Base-by-base conservation (phyloP, 2,329 filamentous ascomycete genomes). In the Botryotinia globosa region DNA sequence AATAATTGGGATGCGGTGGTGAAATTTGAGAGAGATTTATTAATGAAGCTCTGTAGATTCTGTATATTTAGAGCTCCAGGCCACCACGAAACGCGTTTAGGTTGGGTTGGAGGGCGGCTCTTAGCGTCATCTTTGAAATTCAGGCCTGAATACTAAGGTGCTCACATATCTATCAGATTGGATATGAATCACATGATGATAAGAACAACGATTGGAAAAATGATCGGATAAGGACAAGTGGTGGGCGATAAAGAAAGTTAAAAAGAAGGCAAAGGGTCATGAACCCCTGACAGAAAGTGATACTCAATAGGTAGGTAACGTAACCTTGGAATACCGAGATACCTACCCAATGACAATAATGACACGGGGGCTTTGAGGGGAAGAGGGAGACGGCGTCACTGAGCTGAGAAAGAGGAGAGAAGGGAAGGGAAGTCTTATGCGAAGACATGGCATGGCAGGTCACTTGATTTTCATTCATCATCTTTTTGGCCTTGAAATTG, bases 11-110 rank as follows among this genome's bases (percentile, higher is more conserved):
- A 73, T 73, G 71, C 45, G 16, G 67, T 63, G 74, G 63, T 65
- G 67, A 64, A 48, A 72, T 42, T 73, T 70, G 71, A 18, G 51
- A 61, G 77, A 75, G 66, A 29, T 70, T 29, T 16, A 29, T 56
- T 29, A 73, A 45, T 61, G 64, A 67, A 79, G 77, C 77, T 78
- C 72, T 77, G 72, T 73, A 73, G 74, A 73, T 71, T 71, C 69
- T 32, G 59, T 71, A 74, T 51, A 75, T 73, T 56, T n/a, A 74
- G 37, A 78, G 74, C 79, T 78, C 75, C 75, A 80, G 79, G 79
- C 79, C 79, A 80, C 74, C 73, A 75, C 75, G 74, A 76, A 76
- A 76, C 78, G 79, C 77, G 79, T 78, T 74, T 77, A 75, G 74
- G 69, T 71, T 58, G 69, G 74, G 69, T 71, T 58, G 69, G 58